phyloP scores from a whole-genome alignment of 2,329 filamentous ascomycete genomes.

The Mycogone perniciosa region DNA sequence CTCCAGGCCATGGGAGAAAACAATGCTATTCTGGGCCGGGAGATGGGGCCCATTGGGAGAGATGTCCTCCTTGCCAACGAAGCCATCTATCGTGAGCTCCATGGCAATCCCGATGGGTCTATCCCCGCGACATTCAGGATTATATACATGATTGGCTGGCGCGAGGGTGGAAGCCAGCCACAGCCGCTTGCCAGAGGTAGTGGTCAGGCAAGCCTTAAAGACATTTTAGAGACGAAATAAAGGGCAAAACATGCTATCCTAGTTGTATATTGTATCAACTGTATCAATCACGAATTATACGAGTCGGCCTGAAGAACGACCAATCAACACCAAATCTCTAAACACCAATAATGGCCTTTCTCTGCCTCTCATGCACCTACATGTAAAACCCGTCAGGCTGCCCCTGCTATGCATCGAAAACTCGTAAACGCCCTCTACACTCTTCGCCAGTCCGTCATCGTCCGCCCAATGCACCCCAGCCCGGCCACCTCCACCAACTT shows the following conservation, averaged over 20 bases:
- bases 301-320: neutral
- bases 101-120: slow-evolving; percentile 71
- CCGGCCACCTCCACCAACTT: slow-evolving; percentile 94
- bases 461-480: slow-evolving; percentile 81
- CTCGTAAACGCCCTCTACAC: slow-evolving; percentile 31
- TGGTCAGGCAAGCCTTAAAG: slow-evolving; percentile 81
- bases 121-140: slow-evolving; percentile 89
- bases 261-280: neutral
- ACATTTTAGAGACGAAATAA: slow-evolving; percentile 54
- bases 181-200: slow-evolving; percentile 78
- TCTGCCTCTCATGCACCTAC: neutral
- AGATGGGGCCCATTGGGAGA: slow-evolving; percentile 68
- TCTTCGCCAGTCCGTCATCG: slow-evolving; percentile 93
- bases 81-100: slow-evolving; percentile 79
- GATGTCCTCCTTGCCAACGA: slow-evolving; percentile 86
- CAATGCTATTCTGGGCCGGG: slow-evolving; percentile 80
- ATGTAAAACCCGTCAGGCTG: neutral
- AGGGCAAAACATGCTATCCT: neutral
- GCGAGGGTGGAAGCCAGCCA: slow-evolving; percentile 70
- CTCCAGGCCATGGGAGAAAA: slow-evolving; percentile 94
- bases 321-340: neutral
- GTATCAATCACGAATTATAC: neutral
- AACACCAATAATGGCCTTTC: neutral
- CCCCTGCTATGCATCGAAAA: neutral
- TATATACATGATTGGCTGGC: slow-evolving; percentile 99